Conservation (phyloP, 2,329 filamentous ascomycete genomes). For the Rhytidhysteron rufulum region DNA sequence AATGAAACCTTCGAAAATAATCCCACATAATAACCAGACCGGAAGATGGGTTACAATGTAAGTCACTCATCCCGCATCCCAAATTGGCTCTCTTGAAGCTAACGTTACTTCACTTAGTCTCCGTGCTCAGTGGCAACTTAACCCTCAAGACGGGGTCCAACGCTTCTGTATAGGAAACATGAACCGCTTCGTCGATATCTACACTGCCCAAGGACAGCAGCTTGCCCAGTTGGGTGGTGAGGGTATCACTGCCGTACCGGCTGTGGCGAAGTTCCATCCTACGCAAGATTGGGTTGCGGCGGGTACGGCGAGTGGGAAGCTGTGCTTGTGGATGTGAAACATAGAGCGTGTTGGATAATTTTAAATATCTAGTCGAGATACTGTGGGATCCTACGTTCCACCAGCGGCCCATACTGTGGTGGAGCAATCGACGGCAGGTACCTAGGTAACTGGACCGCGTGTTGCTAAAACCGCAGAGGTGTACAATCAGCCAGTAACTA, state of each 20-base stretch:
- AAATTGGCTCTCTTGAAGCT: constrained; percentile 7
- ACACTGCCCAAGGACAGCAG: constrained; percentile 75
- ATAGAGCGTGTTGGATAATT: no score
- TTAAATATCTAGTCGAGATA: no score
- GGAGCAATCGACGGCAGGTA: no score
- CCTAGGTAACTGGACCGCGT: no score
- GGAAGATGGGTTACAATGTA: constrained; percentile 87
- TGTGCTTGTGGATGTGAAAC: constrained; percentile 79
- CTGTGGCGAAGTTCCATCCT: constrained; percentile 87
- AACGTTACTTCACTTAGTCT: constrained; percentile 42
- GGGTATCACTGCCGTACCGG: constrained; percentile 89
- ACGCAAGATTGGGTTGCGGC: constrained; percentile 87
- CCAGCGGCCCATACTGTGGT: no score
- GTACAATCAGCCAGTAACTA: no score
- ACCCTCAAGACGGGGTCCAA: constrained; percentile 73
- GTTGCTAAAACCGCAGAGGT: no score
- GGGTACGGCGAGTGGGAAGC: constrained; percentile 85
- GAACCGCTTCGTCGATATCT: constrained; percentile 95
- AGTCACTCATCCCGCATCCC: constrained; percentile 11
- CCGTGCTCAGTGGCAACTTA: constrained; percentile 85
- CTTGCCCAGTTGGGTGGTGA: constrained; percentile 84
- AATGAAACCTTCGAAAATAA: constrained; percentile 65
- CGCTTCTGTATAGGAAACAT: constrained; percentile 95
- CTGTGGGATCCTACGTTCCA: no score
- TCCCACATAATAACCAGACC: constrained; percentile 92